These are phyloP conservation scores for Coemansia pectinata DNA, from an alignment of 192 early-diverging fungal genomes.

Conservation along the genomic window DNA sequence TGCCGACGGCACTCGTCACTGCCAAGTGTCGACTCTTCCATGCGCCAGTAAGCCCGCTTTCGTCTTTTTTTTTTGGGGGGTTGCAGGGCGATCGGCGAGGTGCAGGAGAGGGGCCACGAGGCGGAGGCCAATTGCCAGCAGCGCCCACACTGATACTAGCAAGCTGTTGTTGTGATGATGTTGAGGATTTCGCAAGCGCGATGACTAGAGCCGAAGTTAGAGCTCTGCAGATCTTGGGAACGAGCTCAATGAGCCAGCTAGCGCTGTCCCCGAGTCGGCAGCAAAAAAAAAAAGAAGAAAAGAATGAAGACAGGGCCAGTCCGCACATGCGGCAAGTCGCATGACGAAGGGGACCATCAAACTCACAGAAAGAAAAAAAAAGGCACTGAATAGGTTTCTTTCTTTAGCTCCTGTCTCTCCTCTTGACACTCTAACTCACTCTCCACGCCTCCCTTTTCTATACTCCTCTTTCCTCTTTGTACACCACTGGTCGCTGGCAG, in stretches of 20 bases:
- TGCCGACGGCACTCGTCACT: background rate
- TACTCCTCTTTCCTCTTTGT: background rate
- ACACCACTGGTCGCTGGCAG: background rate
- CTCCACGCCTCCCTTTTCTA: background rate
- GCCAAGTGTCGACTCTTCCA: background rate
- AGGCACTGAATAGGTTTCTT: background rate
- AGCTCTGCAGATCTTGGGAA: constrained; percentile 2
- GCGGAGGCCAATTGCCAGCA: background rate
- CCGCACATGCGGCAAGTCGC: background rate
- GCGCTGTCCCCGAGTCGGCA: background rate
- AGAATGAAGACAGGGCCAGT: background rate
- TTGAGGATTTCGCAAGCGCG: background rate
- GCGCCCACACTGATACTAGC: constrained; percentile 1
- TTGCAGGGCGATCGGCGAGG: constrained; percentile 10
- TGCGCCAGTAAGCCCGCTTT: background rate
- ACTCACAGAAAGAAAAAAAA: constrained; percentile 4
- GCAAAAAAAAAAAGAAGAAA: background rate
- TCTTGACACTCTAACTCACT: background rate
- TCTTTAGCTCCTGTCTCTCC: background rate
- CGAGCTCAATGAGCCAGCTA: background rate
- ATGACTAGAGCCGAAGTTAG: background rate
- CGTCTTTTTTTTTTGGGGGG: background rate
- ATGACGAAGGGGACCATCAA: constrained; percentile 1
- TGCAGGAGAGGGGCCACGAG: constrained; percentile 4
- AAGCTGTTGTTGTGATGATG: background rate